Evolutionary conservation across 1,284 basidiomycete genomes (phyloP).

Genomic region (Leccinum laetum): DNA sequence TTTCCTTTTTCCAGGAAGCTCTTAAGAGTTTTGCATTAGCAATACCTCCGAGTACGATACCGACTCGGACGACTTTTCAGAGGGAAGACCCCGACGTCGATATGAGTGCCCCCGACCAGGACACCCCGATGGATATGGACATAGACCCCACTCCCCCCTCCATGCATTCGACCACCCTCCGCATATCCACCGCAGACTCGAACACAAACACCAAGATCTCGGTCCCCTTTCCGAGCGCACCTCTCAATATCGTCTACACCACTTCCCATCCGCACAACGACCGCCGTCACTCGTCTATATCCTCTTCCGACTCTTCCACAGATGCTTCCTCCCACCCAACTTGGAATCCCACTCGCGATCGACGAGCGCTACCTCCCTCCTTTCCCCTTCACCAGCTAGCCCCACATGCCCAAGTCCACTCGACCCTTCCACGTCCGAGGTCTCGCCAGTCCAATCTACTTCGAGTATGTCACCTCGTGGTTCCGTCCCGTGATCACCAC

Average conservation of each 20-base stretch:
- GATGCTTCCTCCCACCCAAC: slow-evolving; percentile 25
- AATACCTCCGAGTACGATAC: too few relatives aligned
- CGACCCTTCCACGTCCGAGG: slow-evolving; percentile 9
- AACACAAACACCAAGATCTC: slow-evolving; percentile 21
- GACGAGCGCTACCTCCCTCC: slow-evolving; percentile 31
- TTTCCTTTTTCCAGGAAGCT: too few relatives aligned
- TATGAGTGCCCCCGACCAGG: slow-evolving; percentile 27
- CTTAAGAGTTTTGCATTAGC: too few relatives aligned
- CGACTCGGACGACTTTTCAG: too few relatives aligned
- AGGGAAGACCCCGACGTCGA: slow-evolving; percentile 29
- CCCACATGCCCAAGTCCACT: slow-evolving; percentile 11
- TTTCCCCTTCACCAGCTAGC: slow-evolving; percentile 20
- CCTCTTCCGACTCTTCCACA: slow-evolving; percentile 22
- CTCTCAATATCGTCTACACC: slow-evolving; percentile 18
- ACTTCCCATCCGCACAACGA: slow-evolving; percentile 11
- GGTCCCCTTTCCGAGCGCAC: slow-evolving; percentile 15
- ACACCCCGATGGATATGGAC: slow-evolving; percentile 31
- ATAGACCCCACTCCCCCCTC: slow-evolving; percentile 25
- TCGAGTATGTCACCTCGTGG: slow-evolving; percentile 9
- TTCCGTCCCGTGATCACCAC: not conserved
- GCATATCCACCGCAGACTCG: slow-evolving; percentile 33
- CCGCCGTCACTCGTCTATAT: slow-evolving; percentile 20
- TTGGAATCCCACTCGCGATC: slow-evolving; percentile 23
- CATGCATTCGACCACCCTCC: slow-evolving; percentile 55
- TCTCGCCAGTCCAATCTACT: not conserved